These are phyloP conservation scores for Cadophora luteo-olivacea DNA, from an alignment of 2,329 filamentous ascomycete genomes.

Conservation along the genomic window DNA sequence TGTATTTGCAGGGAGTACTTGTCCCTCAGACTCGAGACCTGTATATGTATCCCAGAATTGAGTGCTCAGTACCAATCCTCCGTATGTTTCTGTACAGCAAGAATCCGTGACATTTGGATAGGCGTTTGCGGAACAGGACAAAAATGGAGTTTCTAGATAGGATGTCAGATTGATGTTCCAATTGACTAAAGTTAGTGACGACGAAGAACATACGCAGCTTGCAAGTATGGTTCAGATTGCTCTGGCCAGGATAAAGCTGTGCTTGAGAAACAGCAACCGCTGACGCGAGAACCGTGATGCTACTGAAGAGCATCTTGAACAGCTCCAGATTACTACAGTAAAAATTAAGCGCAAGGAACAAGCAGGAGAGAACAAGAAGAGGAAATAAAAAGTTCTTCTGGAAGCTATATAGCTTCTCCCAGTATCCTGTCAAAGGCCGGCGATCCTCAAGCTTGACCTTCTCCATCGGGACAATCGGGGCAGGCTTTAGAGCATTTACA, in stretches of 20 bases:
- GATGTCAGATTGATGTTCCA: conserved; percentile 15
- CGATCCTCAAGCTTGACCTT: conserved; percentile 14
- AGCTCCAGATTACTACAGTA: background rate
- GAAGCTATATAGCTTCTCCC: conserved; percentile 19
- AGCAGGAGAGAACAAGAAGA: background rate
- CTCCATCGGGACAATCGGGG: conserved; percentile 3
- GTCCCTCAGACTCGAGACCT: conserved; percentile 61
- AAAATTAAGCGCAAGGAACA: background rate
- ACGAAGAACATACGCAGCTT: conserved; percentile 32
- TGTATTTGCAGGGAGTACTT: conserved; percentile 61
- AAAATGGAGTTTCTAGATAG: conserved; percentile 37
- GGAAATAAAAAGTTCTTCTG: conserved; percentile 10
- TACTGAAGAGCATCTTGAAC: conserved; percentile 23
- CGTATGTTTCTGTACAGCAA: conserved; percentile 70
- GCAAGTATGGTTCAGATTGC: conserved; percentile 41
- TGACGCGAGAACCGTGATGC: conserved; percentile 11
- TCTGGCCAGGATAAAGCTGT: conserved; percentile 39
- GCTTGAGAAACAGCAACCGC: conserved; percentile 21
- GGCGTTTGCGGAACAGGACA: conserved; percentile 58
- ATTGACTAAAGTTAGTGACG: background rate
- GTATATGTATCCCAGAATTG: conserved; percentile 72
- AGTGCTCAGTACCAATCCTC: conserved; percentile 65
- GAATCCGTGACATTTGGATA: conserved; percentile 57
- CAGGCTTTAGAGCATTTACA: no score
- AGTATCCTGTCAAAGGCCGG: background rate